Conservation (phyloP, 2,329 filamentous ascomycete species). For the Alternaria sp. region DNA sequence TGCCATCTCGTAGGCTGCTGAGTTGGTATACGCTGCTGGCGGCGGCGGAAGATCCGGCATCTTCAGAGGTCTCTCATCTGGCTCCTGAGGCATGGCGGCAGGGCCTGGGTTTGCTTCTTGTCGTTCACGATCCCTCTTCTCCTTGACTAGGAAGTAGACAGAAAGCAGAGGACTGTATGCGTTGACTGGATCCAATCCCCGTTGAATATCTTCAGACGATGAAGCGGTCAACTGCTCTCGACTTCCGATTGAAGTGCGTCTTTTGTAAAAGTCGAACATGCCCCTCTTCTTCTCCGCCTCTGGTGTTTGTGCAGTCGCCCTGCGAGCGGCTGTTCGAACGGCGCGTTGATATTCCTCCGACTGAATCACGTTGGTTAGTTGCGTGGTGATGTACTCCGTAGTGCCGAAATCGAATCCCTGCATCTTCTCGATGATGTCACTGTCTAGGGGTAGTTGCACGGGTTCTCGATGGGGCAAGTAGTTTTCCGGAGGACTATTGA, state of each 20-base stretch:
- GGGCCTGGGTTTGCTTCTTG: conserved; percentile 67
- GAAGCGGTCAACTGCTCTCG: conserved; percentile 83
- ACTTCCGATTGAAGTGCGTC: conserved; percentile 87
- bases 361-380: conserved; percentile 85
- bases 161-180: conserved; percentile 92
- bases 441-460: conserved; percentile 82
- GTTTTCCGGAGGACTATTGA: conserved; percentile 85
- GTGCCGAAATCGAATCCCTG: conserved; percentile 97
- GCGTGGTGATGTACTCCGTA: conserved; percentile 79
- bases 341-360: conserved; percentile 94
- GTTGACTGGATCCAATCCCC: conserved; percentile 87
- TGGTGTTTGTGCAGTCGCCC: conserved; percentile 65
- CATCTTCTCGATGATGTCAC: conserved; percentile 88
- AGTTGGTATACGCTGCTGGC: conserved; percentile 87
- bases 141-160: conserved; percentile 93
- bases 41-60: conserved; percentile 82
- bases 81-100: conserved; percentile 63
- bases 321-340: conserved; percentile 73
- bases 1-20: conserved; percentile 83
- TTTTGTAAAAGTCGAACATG: conserved; percentile 97
- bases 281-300: conserved; percentile 81
- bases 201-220: conserved; percentile 84
- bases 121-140: conserved; percentile 86
- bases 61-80: conserved; percentile 65
- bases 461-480: conserved; percentile 85